Conservation (phyloP, 257 asterid species). For the Nicotiana knightiana region DNA sequence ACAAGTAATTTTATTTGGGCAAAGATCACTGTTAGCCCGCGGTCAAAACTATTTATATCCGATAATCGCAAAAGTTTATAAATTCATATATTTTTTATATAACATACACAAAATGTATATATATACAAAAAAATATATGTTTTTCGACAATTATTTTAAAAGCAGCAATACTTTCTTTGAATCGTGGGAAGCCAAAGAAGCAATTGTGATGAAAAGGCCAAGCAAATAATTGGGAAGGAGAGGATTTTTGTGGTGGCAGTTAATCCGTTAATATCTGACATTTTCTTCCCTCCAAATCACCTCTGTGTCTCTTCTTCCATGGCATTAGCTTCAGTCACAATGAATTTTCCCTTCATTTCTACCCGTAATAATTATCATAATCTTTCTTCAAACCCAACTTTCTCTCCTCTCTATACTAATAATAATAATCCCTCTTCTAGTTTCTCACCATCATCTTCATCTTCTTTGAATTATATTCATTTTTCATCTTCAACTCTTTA, state of each 20-base stretch:
- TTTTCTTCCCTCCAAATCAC: not conserved
- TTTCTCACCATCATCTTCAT: not conserved
- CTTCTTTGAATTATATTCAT: not conserved
- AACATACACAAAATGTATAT: too few species aligned
- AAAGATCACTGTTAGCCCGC: too few species aligned
- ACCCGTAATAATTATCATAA: not conserved
- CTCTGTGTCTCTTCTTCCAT: not conserved
- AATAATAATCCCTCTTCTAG: not conserved
- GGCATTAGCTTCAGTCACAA: not conserved
- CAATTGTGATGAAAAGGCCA: too few species aligned
- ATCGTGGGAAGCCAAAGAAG: too few species aligned
- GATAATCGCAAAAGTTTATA: too few species aligned
- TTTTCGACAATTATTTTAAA: too few species aligned
- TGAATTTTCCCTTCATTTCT: not conserved
- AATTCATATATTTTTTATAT: too few species aligned
- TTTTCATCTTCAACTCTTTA: conserved; percentile 22
- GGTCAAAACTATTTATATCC: too few species aligned
- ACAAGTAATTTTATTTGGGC: too few species aligned
- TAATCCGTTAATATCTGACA: conserved; percentile 5
- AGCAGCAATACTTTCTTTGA: too few species aligned
- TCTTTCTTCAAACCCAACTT: not conserved
- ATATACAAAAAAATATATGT: too few species aligned
- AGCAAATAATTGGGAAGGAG: too few species aligned
- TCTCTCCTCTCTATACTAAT: not conserved
- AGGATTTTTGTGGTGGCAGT: conserved; percentile 3